Percentiles rank a stretch among this genome's conserved stretches.
Evolutionary conservation across 1,284 basidiomycete species (phyloP).

Genomic region (Melampsora larici-populina): DNA sequence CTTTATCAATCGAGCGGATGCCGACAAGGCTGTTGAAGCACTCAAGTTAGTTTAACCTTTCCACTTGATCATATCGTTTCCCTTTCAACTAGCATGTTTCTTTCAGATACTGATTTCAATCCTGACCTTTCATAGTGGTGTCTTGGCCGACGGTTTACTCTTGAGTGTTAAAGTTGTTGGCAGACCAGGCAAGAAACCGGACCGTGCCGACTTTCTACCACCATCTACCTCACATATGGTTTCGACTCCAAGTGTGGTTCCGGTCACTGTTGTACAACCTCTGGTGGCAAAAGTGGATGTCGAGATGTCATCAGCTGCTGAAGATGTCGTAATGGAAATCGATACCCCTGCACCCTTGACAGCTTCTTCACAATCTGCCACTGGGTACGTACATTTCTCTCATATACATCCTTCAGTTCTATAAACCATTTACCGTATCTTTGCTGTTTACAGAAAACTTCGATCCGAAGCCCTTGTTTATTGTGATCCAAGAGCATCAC

Average conservation of each 20-base stretch:
- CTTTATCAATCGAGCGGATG: conserved; percentile 27
- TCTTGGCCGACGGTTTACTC: conserved; percentile 21
- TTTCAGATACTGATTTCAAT: not conserved
- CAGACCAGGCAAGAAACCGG: conserved; percentile 23
- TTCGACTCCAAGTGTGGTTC: not conserved
- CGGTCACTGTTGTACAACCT: not conserved
- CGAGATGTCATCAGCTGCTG: not conserved
- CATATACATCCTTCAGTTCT: not conserved
- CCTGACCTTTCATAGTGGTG: conserved; percentile 18
- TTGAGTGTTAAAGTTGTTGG: conserved; percentile 30
- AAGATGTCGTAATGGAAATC: not conserved
- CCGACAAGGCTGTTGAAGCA: conserved; percentile 24
- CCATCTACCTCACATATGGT: not conserved
- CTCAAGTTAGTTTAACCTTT: conserved; percentile 11
- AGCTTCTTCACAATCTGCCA: not conserved
- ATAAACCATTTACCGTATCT: not conserved
- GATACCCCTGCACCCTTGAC: not conserved
- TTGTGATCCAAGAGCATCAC: conserved; percentile 36
- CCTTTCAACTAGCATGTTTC: not conserved
- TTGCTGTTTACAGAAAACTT: conserved; percentile 4
- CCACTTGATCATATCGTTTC: not conserved
- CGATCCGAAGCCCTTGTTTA: conserved; percentile 26
- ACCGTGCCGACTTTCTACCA: conserved; percentile 22
- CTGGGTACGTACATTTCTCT: not conserved
- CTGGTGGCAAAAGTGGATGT: conserved; percentile 7